Evolutionary conservation across 192 early-diverging fungal genomes (phyloP).

Genomic region (Coemansia sp.): DNA sequence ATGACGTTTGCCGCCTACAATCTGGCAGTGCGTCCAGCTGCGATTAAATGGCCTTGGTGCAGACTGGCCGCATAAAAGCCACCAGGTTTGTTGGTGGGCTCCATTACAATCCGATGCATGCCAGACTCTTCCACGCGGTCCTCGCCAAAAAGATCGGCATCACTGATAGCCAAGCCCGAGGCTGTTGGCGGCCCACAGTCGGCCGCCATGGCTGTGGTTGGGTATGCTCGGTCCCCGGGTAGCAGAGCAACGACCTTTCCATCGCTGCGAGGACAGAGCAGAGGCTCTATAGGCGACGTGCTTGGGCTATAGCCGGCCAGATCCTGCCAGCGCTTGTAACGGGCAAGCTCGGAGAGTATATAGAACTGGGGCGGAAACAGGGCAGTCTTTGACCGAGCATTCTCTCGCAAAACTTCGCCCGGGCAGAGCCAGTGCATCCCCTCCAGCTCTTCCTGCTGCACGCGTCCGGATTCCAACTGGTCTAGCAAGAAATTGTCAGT

Average conservation of each 20-base stretch:
- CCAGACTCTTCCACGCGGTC: background rate
- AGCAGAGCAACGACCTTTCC: conserved; percentile 30
- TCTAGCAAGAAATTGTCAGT: conserved; percentile 5
- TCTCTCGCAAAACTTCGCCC: conserved; percentile 56
- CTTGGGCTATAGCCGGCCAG: conserved; percentile 7
- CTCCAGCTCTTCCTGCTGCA: conserved; percentile 57
- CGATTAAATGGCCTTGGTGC: background rate
- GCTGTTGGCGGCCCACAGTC: background rate
- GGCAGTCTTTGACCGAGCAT: conserved; percentile 42
- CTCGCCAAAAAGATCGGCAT: conserved; percentile 15
- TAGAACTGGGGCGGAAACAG: conserved; percentile 72
- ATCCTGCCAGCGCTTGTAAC: conserved; percentile 51
- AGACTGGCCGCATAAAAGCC: conserved; percentile 28
- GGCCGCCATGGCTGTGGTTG: background rate
- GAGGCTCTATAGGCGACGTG: conserved; percentile 26
- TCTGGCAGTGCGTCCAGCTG: background rate
- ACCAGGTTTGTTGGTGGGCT: conserved; percentile 1
- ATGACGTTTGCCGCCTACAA: background rate
- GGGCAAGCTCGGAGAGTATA: conserved; percentile 55
- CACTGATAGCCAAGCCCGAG: background rate
- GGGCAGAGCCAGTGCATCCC: conserved; percentile 70
- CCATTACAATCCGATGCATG: conserved; percentile 39
- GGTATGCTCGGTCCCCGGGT: conserved; percentile 43
- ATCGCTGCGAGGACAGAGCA: conserved; percentile 29
- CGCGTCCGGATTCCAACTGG: conserved; percentile 9